These are phyloP conservation scores for Umbelopsis vinacea DNA, from an alignment of 192 early-diverging fungal genomes.

Conservation along the genomic window DNA sequence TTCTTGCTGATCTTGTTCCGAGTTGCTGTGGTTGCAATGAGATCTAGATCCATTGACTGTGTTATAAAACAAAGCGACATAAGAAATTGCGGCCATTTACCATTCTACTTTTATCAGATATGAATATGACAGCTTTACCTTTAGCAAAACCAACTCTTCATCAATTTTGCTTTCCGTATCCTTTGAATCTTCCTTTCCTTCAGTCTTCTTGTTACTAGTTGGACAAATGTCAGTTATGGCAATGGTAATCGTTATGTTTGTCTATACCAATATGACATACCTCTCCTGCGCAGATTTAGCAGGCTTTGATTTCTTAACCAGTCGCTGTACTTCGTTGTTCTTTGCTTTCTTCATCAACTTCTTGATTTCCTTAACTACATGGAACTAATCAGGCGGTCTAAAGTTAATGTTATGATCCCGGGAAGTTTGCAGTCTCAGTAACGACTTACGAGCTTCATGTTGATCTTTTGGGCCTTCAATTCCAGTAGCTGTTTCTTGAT, in stretches of 20 bases:
- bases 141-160: not conserved
- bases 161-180: slow-evolving; percentile 5
- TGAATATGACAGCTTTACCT: not conserved
- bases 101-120: not conserved
- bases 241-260: not conserved
- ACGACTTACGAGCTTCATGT: slow-evolving; percentile 36
- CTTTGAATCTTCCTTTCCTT: slow-evolving; percentile 4
- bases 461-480: slow-evolving; percentile 29
- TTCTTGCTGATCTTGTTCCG: slow-evolving; percentile 10
- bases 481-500: slow-evolving; percentile 21
- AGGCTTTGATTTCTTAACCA: slow-evolving; percentile 33
- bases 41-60: not conserved
- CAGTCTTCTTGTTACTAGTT: not conserved
- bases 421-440: no score
- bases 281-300: slow-evolving; percentile 11
- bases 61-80: not conserved
- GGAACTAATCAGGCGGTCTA: slow-evolving; percentile 18
- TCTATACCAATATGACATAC: not conserved
- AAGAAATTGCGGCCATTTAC: not conserved
- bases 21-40: not conserved
- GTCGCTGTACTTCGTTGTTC: slow-evolving; percentile 28
- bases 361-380: slow-evolving; percentile 30
- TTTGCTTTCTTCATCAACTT: slow-evolving; percentile 41
- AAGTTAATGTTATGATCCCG: not conserved
- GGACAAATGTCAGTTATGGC: not conserved